These are phyloP conservation scores for Nannochloropsis oceanica DNA, from an alignment of 108 stramenopile genomes.

Conservation along the genomic window DNA sequence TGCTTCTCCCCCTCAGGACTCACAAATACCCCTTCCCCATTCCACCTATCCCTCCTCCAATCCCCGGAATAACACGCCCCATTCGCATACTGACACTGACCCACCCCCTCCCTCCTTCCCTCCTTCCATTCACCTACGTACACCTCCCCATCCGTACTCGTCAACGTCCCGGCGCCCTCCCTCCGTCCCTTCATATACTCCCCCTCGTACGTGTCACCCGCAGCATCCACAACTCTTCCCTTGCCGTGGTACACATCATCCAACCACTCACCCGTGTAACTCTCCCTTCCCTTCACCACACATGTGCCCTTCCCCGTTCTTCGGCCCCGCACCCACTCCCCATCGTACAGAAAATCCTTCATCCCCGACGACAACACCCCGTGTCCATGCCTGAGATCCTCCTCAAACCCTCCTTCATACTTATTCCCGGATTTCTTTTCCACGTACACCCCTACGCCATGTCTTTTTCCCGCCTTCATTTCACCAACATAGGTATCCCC, in stretches of 20 bases:
- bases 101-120: slow-evolving; percentile 20
- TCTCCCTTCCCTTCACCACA: slow-evolving; percentile 22
- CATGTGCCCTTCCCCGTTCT: slow-evolving; percentile 21
- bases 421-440: slow-evolving; percentile 11
- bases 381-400: slow-evolving; percentile 6
- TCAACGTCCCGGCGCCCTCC: slow-evolving; percentile 14
- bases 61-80: background rate
- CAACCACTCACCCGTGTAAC: slow-evolving; percentile 27
- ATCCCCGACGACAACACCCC: slow-evolving; percentile 23
- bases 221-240: slow-evolving; percentile 20
- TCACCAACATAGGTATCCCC: slow-evolving; percentile 16
- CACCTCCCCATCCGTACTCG: slow-evolving; percentile 2
- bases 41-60: background rate
- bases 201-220: slow-evolving; percentile 28
- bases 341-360: slow-evolving; percentile 26
- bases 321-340: slow-evolving; percentile 12
- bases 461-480: slow-evolving; percentile 4
- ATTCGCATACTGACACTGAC: slow-evolving; percentile 20
- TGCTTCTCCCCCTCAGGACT: slow-evolving; percentile 8
- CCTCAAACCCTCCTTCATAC: background rate
- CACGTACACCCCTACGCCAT: slow-evolving; percentile 12
- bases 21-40: slow-evolving; percentile 3
- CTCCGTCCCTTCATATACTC: slow-evolving; percentile 20
- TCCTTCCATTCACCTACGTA: slow-evolving; percentile 32
- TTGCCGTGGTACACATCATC: slow-evolving; percentile 26